Evolutionary conservation across 768 basidiomycete species (phyloP).

Genomic region (Exsudoporus frostii): DNA sequence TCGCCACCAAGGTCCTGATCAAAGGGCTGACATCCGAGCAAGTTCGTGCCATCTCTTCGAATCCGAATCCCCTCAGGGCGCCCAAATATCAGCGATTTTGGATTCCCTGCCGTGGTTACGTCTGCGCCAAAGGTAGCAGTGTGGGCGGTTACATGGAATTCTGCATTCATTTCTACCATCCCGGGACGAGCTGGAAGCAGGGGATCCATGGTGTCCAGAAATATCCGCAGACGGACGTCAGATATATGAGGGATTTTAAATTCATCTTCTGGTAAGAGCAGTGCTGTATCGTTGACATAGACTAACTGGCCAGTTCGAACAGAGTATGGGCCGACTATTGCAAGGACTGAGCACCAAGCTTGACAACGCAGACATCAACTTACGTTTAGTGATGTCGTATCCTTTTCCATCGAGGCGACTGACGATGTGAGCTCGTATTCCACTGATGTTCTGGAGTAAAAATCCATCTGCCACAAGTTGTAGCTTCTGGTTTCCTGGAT

Average conservation of each 20-base stretch:
- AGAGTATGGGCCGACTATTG: constrained; percentile 74
- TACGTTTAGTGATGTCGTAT: constrained; percentile 83
- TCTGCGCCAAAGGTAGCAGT: constrained; percentile 73
- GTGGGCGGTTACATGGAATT: constrained; percentile 53
- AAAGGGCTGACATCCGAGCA: constrained; percentile 60
- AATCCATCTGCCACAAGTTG: constrained; percentile 63
- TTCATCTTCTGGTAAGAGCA: constrained; percentile 37
- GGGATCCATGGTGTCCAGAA: constrained; percentile 50
- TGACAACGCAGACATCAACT: constrained; percentile 24
- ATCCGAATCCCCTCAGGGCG: constrained; percentile 53
- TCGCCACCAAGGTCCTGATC: constrained; percentile 43
- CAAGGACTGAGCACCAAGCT: constrained; percentile 2
- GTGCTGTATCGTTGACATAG: constrained; percentile 67
- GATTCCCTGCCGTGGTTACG: constrained; percentile 34
- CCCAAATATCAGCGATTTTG: constrained; percentile 42
- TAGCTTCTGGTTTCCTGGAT: constrained; percentile 67
- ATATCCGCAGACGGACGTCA: constrained; percentile 59
- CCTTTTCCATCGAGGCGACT: constrained; percentile 79
- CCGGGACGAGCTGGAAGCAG: constrained; percentile 39
- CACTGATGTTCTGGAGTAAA: constrained; percentile 72
- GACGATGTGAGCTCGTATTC: constrained; percentile 74
- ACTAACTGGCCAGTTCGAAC: constrained; percentile 80
- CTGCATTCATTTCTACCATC: constrained; percentile 38
- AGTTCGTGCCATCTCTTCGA: constrained; percentile 49
- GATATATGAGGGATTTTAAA: constrained; percentile 18